These are phyloP conservation scores for Lodderomyces metapsilosis DNA, from an alignment of 1,139 yeast genomes.

Conservation along the genomic window DNA sequence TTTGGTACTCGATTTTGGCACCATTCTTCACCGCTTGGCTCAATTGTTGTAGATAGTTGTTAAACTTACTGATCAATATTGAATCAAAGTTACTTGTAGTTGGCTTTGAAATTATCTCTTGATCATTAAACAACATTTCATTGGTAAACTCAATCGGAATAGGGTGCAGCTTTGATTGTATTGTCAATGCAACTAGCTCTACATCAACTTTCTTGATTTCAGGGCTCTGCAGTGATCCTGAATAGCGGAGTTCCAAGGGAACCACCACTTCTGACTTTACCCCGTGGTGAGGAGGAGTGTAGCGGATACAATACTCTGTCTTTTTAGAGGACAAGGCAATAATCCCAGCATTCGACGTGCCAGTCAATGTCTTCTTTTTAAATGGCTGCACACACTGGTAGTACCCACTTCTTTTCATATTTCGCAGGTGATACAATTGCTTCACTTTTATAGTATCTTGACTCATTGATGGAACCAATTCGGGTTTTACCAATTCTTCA, in stretches of 20 bases:
- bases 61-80: conserved; percentile 32
- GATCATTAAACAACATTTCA: conserved; percentile 37
- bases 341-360: conserved; percentile 33
- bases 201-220: conserved; percentile 33
- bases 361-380: conserved; percentile 37
- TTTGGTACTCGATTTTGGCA: conserved; percentile 38
- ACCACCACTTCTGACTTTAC: conserved; percentile 25
- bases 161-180: conserved; percentile 32
- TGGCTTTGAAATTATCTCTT: conserved; percentile 21
- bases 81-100: conserved; percentile 26
- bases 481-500: conserved; percentile 30
- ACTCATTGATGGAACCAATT: conserved; percentile 17
- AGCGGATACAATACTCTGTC: conserved; percentile 26
- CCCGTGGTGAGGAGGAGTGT: conserved; percentile 32
- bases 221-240: conserved; percentile 15
- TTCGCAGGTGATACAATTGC: conserved; percentile 28
- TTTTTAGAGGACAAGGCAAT: conserved; percentile 40
- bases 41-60: conserved; percentile 27
- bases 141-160: conserved; percentile 45
- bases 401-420: conserved; percentile 15
- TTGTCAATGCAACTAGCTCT: conserved; percentile 38
- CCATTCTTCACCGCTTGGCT: conserved; percentile 30
- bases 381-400: conserved; percentile 35
- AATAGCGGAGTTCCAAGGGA: conserved; percentile 37
- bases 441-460: conserved; percentile 24